Conservation (phyloP, 768 basidiomycete species). For the Tylopilus rubrobrunneus region DNA sequence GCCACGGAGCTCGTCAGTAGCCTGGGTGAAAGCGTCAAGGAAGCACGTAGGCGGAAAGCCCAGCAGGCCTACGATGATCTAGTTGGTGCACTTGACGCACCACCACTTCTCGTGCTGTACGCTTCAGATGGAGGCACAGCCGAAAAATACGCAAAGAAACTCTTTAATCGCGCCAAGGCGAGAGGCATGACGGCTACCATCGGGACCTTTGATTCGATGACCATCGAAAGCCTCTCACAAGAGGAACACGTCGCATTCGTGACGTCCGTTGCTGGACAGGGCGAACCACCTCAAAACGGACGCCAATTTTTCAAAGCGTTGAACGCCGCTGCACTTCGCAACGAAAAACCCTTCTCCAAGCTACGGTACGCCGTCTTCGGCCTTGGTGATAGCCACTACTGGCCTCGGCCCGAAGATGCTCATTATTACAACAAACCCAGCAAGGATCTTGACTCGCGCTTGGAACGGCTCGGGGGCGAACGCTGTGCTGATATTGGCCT, state of each 20-base stretch:
- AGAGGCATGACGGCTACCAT: conserved; percentile 77
- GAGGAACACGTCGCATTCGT: conserved; percentile 80
- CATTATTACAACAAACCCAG: conserved; percentile 97
- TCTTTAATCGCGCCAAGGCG: conserved; percentile 77
- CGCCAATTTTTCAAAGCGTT: conserved; percentile 84
- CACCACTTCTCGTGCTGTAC: conserved; percentile 85
- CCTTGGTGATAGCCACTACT: conserved; percentile 98
- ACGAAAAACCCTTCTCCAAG: conserved; percentile 55
- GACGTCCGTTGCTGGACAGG: conserved; percentile 93
- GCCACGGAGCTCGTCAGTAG: conserved; percentile 80
- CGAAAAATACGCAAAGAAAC: conserved; percentile 93
- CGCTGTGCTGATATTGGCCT: conserved; percentile 75
- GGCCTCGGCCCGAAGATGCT: conserved; percentile 96
- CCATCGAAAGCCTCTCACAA: conserved; percentile 67
- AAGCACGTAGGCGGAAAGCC: conserved; percentile 77
- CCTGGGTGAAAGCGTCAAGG: conserved; percentile 79
- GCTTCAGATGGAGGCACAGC: conserved; percentile 93
- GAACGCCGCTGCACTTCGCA: conserved; percentile 52
- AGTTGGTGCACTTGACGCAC: conserved; percentile 79
- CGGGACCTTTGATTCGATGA: conserved; percentile 76
- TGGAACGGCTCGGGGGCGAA: conserved; percentile 77
- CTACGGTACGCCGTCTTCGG: conserved; percentile 83
- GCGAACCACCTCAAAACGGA: conserved; percentile 96
- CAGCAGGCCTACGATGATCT: conserved; percentile 82
- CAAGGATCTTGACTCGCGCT: conserved; percentile 80